Base-by-base conservation (phyloP, 2,329 filamentous ascomycete species). In the Purpureocillium takamizusanense region DNA sequence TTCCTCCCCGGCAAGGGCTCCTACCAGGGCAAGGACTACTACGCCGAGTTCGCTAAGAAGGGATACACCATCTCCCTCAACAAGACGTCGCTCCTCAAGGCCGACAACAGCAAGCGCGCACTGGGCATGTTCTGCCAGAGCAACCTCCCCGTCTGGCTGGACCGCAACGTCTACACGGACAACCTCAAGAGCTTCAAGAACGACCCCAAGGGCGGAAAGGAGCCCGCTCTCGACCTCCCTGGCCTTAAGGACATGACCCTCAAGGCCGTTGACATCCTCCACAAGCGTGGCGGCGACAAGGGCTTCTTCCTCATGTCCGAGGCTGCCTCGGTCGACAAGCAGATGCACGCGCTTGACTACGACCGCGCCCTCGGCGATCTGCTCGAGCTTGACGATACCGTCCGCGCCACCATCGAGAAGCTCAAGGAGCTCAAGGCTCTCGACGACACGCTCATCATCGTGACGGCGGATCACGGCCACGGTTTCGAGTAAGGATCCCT, bases 251-350 rank as follows among this genome's bases (percentile, higher is more conserved):
- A 92, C 33, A 94, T 94, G 86, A 89, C 86, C 0, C 68, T 89
- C 50, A 94, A 94, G 67, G 86, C 86, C 17, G 74, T 92, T 36
- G 84, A 90, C 42, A 78, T 90, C 38, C 74, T 92, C n/a, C 65
- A 82, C 57, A 69, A 69, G 30, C 72, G 76, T 42, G 77, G 79
- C 21, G 72, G 73, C 27, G 72, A 82, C 41, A 73, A 84, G 42
- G 86, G 86, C 6, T 94, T 83, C 74, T 87, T 92, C 70, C 71
- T 94, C 53, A 92, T 94, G 86, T 79, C 80, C 11, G 86, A 94
- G 60, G 86, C 82, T 18, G 86, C 86, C 13, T 86, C 79, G 2
- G 84, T 94, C 49, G 86, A 92, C 65, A 94, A 94, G 71, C 82
- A 86, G 71, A 92, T 94, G 86, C 86, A 94, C 64, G 59, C 68